These are phyloP conservation scores for Pseudogymnoascus sp. DNA, from an alignment of 2,329 filamentous ascomycete genomes.

Conservation along the genomic window DNA sequence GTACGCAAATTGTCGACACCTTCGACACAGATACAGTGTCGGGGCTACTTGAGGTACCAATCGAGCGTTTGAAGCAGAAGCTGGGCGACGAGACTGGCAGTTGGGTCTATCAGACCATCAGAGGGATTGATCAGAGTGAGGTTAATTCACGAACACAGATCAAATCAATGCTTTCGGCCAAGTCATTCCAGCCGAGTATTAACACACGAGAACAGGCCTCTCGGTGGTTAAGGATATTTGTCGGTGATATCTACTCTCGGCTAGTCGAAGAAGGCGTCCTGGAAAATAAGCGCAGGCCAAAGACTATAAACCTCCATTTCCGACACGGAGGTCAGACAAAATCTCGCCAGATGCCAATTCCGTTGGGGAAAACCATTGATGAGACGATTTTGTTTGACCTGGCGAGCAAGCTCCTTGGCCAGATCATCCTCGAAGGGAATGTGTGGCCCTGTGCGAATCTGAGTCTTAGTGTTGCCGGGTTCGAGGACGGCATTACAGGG, in stretches of 20 bases:
- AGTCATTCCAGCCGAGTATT: conserved; percentile 84
- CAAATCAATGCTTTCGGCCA: conserved; percentile 95
- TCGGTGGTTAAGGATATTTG: conserved; percentile 86
- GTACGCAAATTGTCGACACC: conserved; percentile 72
- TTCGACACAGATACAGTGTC: conserved; percentile 76
- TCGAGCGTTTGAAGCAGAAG: conserved; percentile 70
- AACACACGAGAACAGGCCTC: conserved; percentile 68
- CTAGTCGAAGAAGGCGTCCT: conserved; percentile 85
- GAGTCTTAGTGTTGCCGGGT: conserved; percentile 81
- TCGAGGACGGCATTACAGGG: conserved; percentile 77
- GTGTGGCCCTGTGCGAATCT: conserved; percentile 92
- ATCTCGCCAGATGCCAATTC: conserved; percentile 70
- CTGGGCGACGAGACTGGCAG: conserved; percentile 76
- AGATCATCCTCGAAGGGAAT: conserved; percentile 68
- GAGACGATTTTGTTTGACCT: conserved; percentile 67
- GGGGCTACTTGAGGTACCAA: conserved; percentile 63
- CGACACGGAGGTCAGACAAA: conserved; percentile 65
- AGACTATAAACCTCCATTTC: conserved; percentile 78
- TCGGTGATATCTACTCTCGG: conserved; percentile 81
- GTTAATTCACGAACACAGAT: conserved; percentile 88
- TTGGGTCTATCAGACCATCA: conserved; percentile 79
- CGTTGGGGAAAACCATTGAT: conserved; percentile 64
- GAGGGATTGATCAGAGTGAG: conserved; percentile 80
- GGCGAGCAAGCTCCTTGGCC: conserved; percentile 67
- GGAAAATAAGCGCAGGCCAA: conserved; percentile 80